Evolutionary conservation across 345 rosid species (phyloP).

Genomic region (Trapa incisa): DNA sequence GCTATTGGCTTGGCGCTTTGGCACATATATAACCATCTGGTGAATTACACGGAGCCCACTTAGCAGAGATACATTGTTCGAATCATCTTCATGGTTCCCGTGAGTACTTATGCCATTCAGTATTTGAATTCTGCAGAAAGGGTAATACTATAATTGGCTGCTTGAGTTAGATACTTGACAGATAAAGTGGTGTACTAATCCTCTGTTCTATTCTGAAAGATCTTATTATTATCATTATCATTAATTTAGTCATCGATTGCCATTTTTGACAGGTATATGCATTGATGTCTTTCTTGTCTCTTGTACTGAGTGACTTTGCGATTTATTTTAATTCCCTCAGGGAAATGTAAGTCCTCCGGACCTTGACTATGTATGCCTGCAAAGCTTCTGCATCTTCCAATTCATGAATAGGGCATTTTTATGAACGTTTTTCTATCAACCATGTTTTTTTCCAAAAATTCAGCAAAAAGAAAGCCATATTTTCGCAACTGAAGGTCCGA

Average conservation of each 20-base stretch:
- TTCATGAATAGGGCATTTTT: background rate
- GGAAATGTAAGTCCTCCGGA: constrained; percentile 64
- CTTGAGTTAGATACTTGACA: background rate
- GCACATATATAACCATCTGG: constrained; percentile 79
- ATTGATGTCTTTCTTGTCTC: constrained; percentile 77
- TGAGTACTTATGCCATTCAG: constrained; percentile 20
- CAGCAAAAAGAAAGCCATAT: background rate
- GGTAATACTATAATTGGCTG: background rate
- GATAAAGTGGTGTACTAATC: background rate
- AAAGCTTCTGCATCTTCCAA: background rate
- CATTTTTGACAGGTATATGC: constrained; percentile 59
- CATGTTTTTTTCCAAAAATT: background rate
- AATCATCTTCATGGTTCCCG: constrained; percentile 96
- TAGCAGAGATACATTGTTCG: constrained; percentile 99
- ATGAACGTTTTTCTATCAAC: background rate
- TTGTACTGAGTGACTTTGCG: constrained; percentile 51
- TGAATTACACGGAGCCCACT: constrained; percentile 92
- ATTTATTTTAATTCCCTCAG: constrained; percentile 88
- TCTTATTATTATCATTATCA: background rate
- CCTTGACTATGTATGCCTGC: background rate
- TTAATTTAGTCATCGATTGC: background rate
- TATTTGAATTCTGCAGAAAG: background rate
- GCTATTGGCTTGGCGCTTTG: constrained; percentile 62
- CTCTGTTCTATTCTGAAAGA: background rate
- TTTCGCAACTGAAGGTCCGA: background rate